Conservation (phyloP, 1,284 basidiomycete species). For the Golubevia pallescens region DNA sequence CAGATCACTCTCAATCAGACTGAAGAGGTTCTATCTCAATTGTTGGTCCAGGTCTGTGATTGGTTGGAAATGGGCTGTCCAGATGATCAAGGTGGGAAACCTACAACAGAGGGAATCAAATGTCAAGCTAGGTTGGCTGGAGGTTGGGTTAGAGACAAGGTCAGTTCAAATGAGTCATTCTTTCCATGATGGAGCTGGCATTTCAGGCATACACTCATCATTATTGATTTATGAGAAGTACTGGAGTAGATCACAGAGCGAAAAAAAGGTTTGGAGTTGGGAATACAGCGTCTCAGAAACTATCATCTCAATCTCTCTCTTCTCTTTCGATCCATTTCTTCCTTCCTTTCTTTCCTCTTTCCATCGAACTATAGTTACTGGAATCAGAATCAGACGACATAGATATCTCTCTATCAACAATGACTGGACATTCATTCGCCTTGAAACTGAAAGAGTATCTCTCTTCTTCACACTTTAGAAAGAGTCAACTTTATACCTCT, state of each 20-base stretch:
- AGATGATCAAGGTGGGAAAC: background rate
- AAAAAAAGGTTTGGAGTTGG: background rate
- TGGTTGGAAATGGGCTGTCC: background rate
- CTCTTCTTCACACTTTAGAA: slow-evolving; percentile 64
- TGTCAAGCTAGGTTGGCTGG: slow-evolving; percentile 27
- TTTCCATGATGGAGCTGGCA: background rate
- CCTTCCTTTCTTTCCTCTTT: background rate
- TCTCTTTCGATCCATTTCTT: background rate
- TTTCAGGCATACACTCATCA: slow-evolving; percentile 3
- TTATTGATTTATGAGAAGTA: no score
- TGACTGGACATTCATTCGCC: slow-evolving; percentile 91
- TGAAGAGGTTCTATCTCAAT: background rate
- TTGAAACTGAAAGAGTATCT: slow-evolving; percentile 77
- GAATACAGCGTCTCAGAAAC: background rate
- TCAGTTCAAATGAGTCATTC: background rate
- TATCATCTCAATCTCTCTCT: no score
- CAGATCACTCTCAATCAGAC: background rate
- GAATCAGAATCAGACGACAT: slow-evolving; percentile 85
- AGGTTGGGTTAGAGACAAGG: slow-evolving; percentile 61
- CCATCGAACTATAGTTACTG: slow-evolving; percentile 72
- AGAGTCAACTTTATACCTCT: slow-evolving; percentile 65
- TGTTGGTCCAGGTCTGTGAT: background rate
- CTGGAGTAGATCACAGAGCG: background rate
- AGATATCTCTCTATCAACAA: slow-evolving; percentile 82
- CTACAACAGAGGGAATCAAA: background rate